Evolutionary conservation across 2,329 filamentous ascomycete genomes (phyloP), one percentile per base, ranked within the genome.

Genomic region (Pyrenophora tritici-repentis): DNA sequence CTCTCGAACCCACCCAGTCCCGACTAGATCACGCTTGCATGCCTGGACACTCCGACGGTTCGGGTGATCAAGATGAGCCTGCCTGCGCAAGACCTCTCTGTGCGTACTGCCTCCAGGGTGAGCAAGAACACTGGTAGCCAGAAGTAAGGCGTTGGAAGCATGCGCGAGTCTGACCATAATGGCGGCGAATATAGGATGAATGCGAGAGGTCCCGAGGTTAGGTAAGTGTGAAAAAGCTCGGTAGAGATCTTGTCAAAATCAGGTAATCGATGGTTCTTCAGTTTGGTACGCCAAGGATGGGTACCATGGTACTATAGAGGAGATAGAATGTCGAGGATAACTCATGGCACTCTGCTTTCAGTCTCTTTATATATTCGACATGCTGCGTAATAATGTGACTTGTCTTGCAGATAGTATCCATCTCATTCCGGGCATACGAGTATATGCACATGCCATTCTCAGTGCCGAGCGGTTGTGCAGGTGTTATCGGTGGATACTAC

Each of bases 91-190:
- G 12, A 71, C 64, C 10, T 71, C 66, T 47, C 53, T 65, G 56
- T 71, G 67, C 41, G 48, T 59, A 47, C 77, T 73, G 40, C 74
- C 73, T 9, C 74, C 74, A 0, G 75, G 75, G 48, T 77, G 76
- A 17, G 75, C 74, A 38, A 67, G 36, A 17, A 56, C 63, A 10
- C 59, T 54, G n/a, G 58, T 61, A 32, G 68, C 61, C 47, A 68
- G 42, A 54, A 71, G 58, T 9, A 54, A 50, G 40, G 62, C 56
- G 20, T 58, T 37, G 34, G 70, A 33, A 49, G 62, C 58, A 24
- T 67, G 63, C 4, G 62, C 51, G 24, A 70, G 40, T 13, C 66
- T 62, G 52, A 71, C 67, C 66, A 71, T 70, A 20, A 39, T 42
- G 35, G n/a, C 13, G 31, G 6, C 6, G 4, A 37, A 32, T 9